Conservation (phyloP, 2,329 filamentous ascomycete species). For the Dendryphion nanum region DNA sequence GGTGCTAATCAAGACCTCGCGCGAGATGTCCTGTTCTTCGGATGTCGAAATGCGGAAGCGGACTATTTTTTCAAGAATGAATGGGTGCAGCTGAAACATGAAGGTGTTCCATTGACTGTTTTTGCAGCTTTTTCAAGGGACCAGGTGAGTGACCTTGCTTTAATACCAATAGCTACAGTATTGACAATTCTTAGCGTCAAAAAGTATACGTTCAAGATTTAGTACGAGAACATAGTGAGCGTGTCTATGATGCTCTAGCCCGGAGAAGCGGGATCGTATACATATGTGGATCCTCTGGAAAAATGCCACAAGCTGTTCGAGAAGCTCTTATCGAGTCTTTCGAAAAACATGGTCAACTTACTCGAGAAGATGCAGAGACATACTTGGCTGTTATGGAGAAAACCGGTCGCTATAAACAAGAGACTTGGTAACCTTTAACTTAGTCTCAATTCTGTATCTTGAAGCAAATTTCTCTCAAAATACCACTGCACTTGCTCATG, state of each 20-base stretch:
- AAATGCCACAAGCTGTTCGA: conserved; percentile 69
- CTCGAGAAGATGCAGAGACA: conserved; percentile 53
- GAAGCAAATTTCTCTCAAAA: not conserved
- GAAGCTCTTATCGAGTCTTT: conserved; percentile 65
- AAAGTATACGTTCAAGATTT: conserved; percentile 69
- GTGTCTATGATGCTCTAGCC: conserved; percentile 54
- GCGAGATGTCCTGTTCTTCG: conserved; percentile 69
- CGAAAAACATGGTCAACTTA: conserved; percentile 39
- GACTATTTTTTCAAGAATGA: conserved; percentile 84
- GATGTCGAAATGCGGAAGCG: conserved; percentile 69
- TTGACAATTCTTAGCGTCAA: conserved; percentile 31
- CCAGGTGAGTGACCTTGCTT: conserved; percentile 41
- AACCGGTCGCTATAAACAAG: conserved; percentile 62
- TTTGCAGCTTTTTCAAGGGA: conserved; percentile 71
- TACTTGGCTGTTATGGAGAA: conserved; percentile 61
- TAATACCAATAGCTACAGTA: not conserved
- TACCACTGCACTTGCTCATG: not conserved
- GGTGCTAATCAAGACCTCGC: conserved; percentile 1
- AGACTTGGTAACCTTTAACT: conserved; percentile 60
- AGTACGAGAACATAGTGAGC: conserved; percentile 50
- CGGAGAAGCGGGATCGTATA: conserved; percentile 54
- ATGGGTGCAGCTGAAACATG: conserved; percentile 56
- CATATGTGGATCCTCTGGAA: conserved; percentile 62
- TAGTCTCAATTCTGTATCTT: not conserved
- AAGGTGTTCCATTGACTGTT: conserved; percentile 50